A percentile compares a stretch with the other conserved stretches of the same genome.
Conservation (phyloP, 345 rosid genomes). For the Eucalyptus erythrocorys region DNA sequence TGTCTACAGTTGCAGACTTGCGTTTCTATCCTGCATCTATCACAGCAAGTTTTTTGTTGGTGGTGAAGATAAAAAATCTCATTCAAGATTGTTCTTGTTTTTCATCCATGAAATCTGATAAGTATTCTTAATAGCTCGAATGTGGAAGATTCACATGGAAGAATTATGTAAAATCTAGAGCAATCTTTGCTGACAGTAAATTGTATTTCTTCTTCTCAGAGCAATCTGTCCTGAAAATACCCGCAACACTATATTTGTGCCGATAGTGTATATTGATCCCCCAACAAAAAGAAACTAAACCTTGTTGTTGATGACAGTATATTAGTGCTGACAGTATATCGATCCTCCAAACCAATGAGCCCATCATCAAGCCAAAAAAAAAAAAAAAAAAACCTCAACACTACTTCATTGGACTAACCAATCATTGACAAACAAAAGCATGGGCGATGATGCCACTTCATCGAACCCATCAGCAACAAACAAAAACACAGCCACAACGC, state of each 20-base stretch:
- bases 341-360: neutral
- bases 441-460: neutral
- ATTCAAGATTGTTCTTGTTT: neutral
- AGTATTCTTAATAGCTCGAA: neutral
- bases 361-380: neutral
- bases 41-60: neutral
- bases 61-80: neutral
- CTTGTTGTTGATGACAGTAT: neutral
- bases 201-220: neutral
- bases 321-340: neutral
- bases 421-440: no score
- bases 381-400: rapidly evolving
- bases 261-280: neutral
- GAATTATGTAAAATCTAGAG: neutral
- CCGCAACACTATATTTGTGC: neutral
- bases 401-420: neutral
- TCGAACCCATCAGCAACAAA: neutral
- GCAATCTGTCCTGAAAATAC: neutral
- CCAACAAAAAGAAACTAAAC: neutral
- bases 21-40: neutral
- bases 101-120: neutral
- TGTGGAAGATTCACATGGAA: neutral
- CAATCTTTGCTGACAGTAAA: neutral
- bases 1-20: neutral
- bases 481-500: neutral